phyloP scores from a whole-genome alignment of 257 asterid genomes.

The Solanum dulcamara region DNA sequence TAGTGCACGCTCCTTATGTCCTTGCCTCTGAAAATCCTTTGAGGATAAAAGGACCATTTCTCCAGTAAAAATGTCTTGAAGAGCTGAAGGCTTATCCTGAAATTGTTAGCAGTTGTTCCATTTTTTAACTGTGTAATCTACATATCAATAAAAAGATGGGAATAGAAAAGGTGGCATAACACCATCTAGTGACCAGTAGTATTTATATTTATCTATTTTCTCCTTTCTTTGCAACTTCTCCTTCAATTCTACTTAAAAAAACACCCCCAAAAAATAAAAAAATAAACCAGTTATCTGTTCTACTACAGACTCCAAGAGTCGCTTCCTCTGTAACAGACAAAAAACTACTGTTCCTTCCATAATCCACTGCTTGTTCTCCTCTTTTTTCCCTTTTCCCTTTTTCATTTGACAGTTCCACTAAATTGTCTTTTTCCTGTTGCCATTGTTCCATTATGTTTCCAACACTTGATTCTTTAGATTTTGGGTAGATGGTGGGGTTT shows the following conservation, averaged over 20 bases:
- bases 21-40: conserved; percentile 61
- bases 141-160: not conserved
- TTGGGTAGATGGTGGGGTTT: not conserved
- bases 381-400: not conserved
- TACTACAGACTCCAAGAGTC: not conserved
- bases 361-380: not conserved
- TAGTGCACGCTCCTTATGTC: conserved; percentile 92
- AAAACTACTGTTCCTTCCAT: not conserved
- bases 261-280: not conserved
- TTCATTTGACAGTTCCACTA: not conserved
- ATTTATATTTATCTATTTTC: not conserved
- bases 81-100: conserved; percentile 77
- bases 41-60: conserved; percentile 46
- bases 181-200: not conserved
- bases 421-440: not conserved
- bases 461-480: not conserved
- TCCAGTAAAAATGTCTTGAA: conserved; percentile 81
- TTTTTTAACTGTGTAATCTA: not conserved
- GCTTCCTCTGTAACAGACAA: not conserved
- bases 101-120: conserved; percentile 13
- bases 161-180: not conserved
- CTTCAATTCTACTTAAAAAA: not conserved
- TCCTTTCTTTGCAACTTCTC: not conserved
- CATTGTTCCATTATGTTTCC: not conserved
- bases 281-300: not conserved